phyloP scores from a whole-genome alignment of 2,329 filamentous ascomycete genomes.

The Sphaerostilbella broomeana region DNA sequence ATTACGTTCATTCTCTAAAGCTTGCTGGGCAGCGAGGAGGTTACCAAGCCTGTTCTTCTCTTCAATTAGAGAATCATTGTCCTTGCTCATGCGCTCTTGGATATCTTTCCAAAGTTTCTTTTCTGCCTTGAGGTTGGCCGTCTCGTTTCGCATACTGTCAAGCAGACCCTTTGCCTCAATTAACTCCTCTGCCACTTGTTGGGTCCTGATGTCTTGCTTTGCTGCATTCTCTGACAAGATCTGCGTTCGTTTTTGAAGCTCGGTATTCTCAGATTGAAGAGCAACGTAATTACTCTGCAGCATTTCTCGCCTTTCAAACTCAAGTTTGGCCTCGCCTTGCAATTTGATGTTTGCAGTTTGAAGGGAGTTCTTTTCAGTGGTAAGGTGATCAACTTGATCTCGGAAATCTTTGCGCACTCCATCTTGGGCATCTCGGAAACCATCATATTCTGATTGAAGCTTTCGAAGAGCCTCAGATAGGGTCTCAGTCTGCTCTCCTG shows the following conservation, averaged over 20 bases:
- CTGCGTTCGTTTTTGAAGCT: constrained; percentile 78
- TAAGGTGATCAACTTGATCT: constrained; percentile 74
- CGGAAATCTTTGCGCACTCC: constrained; percentile 77
- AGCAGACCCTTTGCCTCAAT: constrained; percentile 75
- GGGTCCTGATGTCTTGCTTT: constrained; percentile 82
- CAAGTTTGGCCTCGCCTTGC: constrained; percentile 73
- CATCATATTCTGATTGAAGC: constrained; percentile 82
- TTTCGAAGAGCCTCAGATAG: constrained; percentile 77
- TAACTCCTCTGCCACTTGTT: constrained; percentile 88
- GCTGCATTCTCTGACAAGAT: constrained; percentile 73
- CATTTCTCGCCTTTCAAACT: constrained; percentile 80
- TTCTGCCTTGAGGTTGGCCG: constrained; percentile 87
- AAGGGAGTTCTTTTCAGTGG: constrained; percentile 72
- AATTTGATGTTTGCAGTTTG: constrained; percentile 76
- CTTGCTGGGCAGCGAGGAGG: constrained; percentile 77
- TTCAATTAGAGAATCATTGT: constrained; percentile 77
- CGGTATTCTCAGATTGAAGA: constrained; percentile 75
- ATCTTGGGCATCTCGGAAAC: constrained; percentile 77
- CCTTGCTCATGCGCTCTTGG: constrained; percentile 78
- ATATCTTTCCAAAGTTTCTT: constrained; percentile 94
- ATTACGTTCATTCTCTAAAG: constrained; percentile 85
- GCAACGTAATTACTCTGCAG: constrained; percentile 81
- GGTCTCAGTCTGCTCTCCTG: constrained; percentile 48
- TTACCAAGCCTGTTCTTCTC: constrained; percentile 80
- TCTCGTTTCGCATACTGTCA: constrained; percentile 86